Evolutionary conservation across 2,329 filamentous ascomycete genomes (phyloP), one percentile per base, ranked within the genome.

Genomic region (Trichophyton simii): DNA sequence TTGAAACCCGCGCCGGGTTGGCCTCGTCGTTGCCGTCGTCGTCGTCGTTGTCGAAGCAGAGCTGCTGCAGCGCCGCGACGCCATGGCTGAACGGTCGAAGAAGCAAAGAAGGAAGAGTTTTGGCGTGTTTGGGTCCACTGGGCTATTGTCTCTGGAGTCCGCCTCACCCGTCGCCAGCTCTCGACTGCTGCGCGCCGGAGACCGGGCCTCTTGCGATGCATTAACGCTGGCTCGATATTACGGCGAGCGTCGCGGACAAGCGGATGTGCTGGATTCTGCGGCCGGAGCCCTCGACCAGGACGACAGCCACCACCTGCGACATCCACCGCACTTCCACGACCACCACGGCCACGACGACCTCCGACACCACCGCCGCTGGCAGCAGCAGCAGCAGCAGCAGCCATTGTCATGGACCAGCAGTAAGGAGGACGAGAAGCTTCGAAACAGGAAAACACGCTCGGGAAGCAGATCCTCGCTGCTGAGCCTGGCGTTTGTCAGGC

Each of bases 21-120:
- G 4, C 52, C 63, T 20, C 44, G 6, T 28, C 52, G 65, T 20
- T 20, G 22, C 11, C 20, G 65, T 20, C 44, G 22, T 20, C 20
- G 28, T 28, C 52, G 22, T 22, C 22, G 22, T 22, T 2, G 65
- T 20, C 20, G 44, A 48, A 48, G 44, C 44, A 48, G 22, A 48
- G 20, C 7, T 48, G 44, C 42, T 11, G 15, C 18, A 48, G 20
- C 9, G 20, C 13, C 44, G 20, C 20, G 20, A 25, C 20, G 60
- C 61, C 63, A 68, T 68, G 66, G 66, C 66, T 20, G 66, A 68
- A 20, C 62, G 52, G 54, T 11, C 62, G 34, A 60, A 62, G 48
- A 44, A 34, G 22, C 50, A 67, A 65, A 58, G 69, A 54, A 71
- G 71, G 65, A 72, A 70, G 65, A 73, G 71, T 64, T 63, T 73